phyloP scores from a whole-genome alignment of 129 eudicot genomes.

The Sambucus nigra region DNA sequence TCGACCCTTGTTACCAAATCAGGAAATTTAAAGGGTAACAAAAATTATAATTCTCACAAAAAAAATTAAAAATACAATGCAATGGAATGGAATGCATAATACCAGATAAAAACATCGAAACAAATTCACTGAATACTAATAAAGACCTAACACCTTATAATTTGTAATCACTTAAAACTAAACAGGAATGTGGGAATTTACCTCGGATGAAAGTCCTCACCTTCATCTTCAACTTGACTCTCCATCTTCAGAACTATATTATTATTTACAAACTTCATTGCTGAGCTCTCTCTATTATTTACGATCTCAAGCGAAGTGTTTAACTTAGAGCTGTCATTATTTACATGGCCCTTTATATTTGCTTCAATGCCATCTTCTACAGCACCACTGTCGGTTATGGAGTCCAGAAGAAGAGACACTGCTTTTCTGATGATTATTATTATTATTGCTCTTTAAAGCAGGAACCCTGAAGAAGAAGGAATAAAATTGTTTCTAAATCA shows the following conservation, averaged over 20 bases:
- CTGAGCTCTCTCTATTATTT: slow-evolving; percentile 53
- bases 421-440: slow-evolving; percentile 6
- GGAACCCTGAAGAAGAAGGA: slow-evolving; percentile 28
- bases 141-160: not conserved
- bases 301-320: slow-evolving; percentile 42
- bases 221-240: slow-evolving; percentile 40
- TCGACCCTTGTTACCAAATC: too few species aligned
- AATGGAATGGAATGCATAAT: not conserved
- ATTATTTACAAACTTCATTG: slow-evolving; percentile 66
- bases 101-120: not conserved
- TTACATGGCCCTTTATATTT: slow-evolving; percentile 46
- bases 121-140: too few species aligned
- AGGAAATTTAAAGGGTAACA: not conserved
- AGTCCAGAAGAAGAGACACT: slow-evolving; percentile 26
- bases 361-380: slow-evolving; percentile 26
- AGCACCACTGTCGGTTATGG: slow-evolving; percentile 14
- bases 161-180: not conserved
- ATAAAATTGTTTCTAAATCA: too few species aligned
- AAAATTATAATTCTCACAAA: too few species aligned
- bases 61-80: not conserved
- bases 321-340: slow-evolving; percentile 36
- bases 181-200: slow-evolving; percentile 9
- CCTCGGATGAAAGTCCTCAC: slow-evolving; percentile 46
- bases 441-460: slow-evolving; percentile 9
- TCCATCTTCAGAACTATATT: slow-evolving; percentile 30